phyloP scores from a whole-genome alignment of 805 yeast genomes.

The Myxozyma neglecta region DNA sequence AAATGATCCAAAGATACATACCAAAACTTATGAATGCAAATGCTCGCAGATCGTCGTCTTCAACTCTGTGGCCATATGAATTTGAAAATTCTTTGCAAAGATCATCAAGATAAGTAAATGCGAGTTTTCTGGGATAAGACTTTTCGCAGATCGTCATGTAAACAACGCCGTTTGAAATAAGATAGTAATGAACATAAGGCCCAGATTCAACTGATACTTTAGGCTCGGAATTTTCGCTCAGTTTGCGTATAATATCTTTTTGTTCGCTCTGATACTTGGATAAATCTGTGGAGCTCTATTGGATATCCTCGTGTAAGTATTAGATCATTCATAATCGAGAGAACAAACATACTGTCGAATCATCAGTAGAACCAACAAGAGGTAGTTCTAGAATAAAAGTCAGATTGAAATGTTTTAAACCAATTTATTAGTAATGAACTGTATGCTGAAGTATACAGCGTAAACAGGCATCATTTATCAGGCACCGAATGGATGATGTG shows the following conservation, averaged over 20 bases:
- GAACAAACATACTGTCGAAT: constrained; percentile 41
- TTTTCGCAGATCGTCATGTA: constrained; percentile 77
- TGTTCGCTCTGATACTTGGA: constrained; percentile 80
- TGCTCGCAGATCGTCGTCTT: constrained; percentile 69
- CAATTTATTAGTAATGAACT: neutral
- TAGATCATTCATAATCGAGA: neutral
- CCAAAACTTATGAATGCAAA: constrained; percentile 86
- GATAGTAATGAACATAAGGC: constrained; percentile 68
- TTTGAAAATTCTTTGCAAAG: constrained; percentile 77
- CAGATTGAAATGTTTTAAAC: neutral
- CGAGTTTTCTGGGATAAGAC: constrained; percentile 82
- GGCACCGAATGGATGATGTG: neutral
- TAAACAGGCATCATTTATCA: too few species aligned
- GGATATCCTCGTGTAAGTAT: constrained; percentile 33
- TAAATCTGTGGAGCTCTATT: constrained; percentile 52
- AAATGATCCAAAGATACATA: neutral
- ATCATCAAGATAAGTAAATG: constrained; percentile 83
- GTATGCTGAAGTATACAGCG: too few species aligned
- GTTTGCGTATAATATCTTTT: constrained; percentile 69
- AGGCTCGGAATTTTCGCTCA: constrained; percentile 76
- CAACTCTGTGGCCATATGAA: constrained; percentile 71
- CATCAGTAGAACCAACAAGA: constrained; percentile 86
- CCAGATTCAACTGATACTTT: constrained; percentile 85
- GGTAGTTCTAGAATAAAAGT: constrained; percentile 64
- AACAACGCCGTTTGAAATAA: constrained; percentile 61